Percentiles rank a stretch among this genome's conserved stretches.
These are phyloP conservation scores for Fistulinella cinereoalba DNA, from an alignment of 1,284 basidiomycete genomes.

Conservation along the genomic window DNA sequence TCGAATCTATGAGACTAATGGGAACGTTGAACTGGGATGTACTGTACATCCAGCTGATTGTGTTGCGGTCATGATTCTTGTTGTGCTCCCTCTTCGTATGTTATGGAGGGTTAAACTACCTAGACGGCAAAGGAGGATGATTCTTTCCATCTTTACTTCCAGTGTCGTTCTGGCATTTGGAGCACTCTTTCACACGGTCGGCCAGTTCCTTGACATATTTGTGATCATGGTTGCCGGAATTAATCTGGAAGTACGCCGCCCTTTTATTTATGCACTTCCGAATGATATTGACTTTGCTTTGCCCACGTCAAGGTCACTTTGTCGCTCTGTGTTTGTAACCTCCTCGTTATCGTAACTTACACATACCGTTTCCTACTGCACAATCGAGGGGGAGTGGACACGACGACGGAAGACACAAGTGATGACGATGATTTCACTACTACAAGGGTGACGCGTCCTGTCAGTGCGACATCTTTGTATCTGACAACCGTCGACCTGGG, in stretches of 20 bases:
- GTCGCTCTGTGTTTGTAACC: conserved; percentile 26
- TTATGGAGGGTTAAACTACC: conserved; percentile 26
- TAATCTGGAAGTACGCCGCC: conserved; percentile 16
- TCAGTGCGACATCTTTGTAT: background rate
- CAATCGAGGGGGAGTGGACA: background rate
- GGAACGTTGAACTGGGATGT: background rate
- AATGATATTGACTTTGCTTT: background rate
- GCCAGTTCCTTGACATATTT: conserved; percentile 9
- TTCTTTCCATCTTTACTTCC: conserved; percentile 24
- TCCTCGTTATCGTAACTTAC: conserved; percentile 27
- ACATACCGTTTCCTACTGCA: conserved; percentile 15
- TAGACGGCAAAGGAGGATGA: conserved; percentile 24
- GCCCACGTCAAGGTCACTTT: conserved; percentile 8
- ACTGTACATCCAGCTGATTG: conserved; percentile 17
- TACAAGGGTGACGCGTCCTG: background rate
- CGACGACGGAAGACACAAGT: background rate
- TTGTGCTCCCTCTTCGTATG: conserved; percentile 20
- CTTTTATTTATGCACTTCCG: background rate
- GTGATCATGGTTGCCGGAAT: conserved; percentile 12
- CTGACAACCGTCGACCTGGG: conserved; percentile 11
- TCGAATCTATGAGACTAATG: background rate
- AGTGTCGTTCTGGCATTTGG: conserved; percentile 18
- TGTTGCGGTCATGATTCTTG: conserved; percentile 16
- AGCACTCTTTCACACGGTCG: conserved; percentile 20
- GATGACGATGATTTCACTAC: conserved; percentile 16